These are phyloP conservation scores for Leccinellum albellum DNA, from an alignment of 768 basidiomycete genomes.

Conservation along the genomic window DNA sequence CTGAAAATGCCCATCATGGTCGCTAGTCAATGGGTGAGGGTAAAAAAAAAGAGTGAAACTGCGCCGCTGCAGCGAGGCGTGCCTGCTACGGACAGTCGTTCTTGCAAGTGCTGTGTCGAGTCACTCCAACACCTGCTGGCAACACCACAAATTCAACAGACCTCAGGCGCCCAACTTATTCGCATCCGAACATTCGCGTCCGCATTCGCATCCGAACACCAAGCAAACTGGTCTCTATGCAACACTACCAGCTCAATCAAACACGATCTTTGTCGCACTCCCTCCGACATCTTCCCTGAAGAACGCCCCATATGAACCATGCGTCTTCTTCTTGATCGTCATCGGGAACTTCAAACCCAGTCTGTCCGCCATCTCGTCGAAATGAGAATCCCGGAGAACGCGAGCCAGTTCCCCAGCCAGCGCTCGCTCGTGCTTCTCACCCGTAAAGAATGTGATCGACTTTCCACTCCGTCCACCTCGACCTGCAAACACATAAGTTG, in stretches of 20 bases:
- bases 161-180: neutral
- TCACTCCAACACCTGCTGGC: neutral
- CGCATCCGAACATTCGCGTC: neutral
- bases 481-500: slow-evolving; percentile 41
- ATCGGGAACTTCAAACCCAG: slow-evolving; percentile 84
- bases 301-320: slow-evolving; percentile 86
- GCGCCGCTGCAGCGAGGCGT: slow-evolving; percentile 26
- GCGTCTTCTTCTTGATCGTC: slow-evolving; percentile 96
- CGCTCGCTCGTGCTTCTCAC: slow-evolving; percentile 77
- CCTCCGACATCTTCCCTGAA: slow-evolving; percentile 60
- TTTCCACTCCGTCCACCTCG: slow-evolving; percentile 88
- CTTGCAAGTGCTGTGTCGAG: neutral
- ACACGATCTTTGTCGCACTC: slow-evolving; percentile 76
- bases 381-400: slow-evolving; percentile 84
- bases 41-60: neutral
- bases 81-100: no score
- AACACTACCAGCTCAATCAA: slow-evolving; percentile 36
- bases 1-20: slow-evolving; percentile 80
- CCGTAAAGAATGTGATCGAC: slow-evolving; percentile 96
- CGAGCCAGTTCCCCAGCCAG: slow-evolving; percentile 92
- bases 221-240: neutral
- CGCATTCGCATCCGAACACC: neutral
- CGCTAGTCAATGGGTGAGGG: slow-evolving; percentile 10
- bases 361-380: slow-evolving; percentile 56
- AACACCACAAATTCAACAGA: neutral